Base-by-base conservation (phyloP, 78 protist genomes). In the Dictyostelium firmibasis region DNA sequence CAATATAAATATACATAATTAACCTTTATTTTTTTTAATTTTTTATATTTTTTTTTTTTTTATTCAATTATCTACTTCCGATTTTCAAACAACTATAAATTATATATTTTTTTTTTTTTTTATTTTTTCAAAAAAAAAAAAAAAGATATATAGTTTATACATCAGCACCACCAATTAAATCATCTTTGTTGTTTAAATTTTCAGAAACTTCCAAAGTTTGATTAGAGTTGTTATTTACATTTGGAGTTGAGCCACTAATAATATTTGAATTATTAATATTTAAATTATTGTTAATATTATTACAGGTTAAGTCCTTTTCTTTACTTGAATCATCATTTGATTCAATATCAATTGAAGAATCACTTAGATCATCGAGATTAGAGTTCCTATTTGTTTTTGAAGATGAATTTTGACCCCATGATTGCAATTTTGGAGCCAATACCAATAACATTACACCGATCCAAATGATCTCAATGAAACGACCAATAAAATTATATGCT, bases 341-440 rank as follows among this genome's bases (percentile, higher is more conserved):
- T 76, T 79, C 84, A 79, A 79, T 79, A 47, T 79, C 84, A 27
- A 41, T 79, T n/a, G 53, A 35, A 5, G 84, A 79, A 27, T 79
- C 84, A 25, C 69, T 44, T 2, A 44, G 43, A 44, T 44, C 67
- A 79, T 79, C 84, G 11, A 79, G 47, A 79, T 79, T 27, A 23
- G 83, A 33, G 25, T 35, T 35, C n/a, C 41, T 77, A 35, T 41
- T 41, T 41, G n/a, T n/a, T n/a, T 3, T 23, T 14, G 69, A 44
- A 44, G 64, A n/a, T 2, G 38, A 35, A 27, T 13, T 25, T 38
- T 38, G 70, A 41, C 85, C 79, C 92, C 92, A 86, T 25, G 93
- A 76, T 78, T 87, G 93, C 69, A 87, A 87, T 57, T 72, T 35
- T 78, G 93, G 93, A 11, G 93, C 81, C 7, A 87, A 70, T 20